Percentiles rank a stretch among this genome's conserved stretches.
phyloP scores from a whole-genome alignment of 2,329 filamentous ascomycete species.

The Atkinsonella texensis region DNA sequence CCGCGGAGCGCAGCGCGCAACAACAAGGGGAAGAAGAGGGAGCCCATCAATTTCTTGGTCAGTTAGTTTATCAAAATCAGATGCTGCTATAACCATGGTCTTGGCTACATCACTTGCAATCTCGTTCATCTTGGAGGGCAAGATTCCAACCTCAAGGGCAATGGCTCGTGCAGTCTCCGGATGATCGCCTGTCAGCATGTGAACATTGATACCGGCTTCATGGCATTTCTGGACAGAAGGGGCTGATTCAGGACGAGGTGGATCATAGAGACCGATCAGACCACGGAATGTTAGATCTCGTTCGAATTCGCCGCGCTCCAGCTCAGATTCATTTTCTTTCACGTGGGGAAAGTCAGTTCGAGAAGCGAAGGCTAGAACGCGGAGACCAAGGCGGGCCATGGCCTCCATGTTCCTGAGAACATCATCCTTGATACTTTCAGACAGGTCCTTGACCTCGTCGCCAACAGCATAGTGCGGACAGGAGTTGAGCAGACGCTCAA shows the following conservation, averaged over 20 bases:
- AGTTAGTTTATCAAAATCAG: neutral
- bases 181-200: constrained; percentile 42
- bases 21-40: constrained; percentile 37
- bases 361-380: constrained; percentile 52
- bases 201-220: constrained; percentile 46
- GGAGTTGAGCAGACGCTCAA: constrained; percentile 36
- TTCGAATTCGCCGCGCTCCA: constrained; percentile 36
- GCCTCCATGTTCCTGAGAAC: neutral
- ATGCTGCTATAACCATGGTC: constrained; percentile 35
- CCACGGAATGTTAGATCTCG: constrained; percentile 59
- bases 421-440: constrained; percentile 42
- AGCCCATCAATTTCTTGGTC: constrained; percentile 35
- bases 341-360: constrained; percentile 27
- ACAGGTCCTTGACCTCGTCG: constrained; percentile 22
- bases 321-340: constrained; percentile 25
- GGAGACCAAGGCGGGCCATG: constrained; percentile 48
- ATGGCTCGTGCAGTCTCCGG: constrained; percentile 36
- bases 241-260: constrained; percentile 44
- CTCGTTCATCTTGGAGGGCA: constrained; percentile 32
- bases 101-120: constrained; percentile 37
- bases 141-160: constrained; percentile 50
- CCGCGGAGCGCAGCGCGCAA: constrained; percentile 48
- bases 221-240: constrained; percentile 34
- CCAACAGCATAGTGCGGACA: constrained; percentile 31
- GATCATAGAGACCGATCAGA: constrained; percentile 55